Evolutionary conservation across 495 filamentous ascomycete species (phyloP), one percentile per base, ranked within the genome.

Genomic region (Trichoderma reesei): DNA sequence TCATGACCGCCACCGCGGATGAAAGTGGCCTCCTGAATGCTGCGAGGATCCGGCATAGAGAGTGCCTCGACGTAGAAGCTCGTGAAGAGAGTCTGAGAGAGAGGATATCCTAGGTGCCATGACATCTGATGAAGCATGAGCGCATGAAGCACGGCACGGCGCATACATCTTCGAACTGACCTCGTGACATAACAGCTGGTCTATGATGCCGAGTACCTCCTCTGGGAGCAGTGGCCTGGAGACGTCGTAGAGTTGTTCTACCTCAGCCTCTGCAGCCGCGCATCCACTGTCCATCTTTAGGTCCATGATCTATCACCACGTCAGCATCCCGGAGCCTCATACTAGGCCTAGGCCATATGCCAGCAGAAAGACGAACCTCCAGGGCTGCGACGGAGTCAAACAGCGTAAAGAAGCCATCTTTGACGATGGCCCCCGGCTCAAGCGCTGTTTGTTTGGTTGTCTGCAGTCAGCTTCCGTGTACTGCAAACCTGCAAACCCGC

Each of bases 201-300:
- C 94, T 79, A 99, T 96, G 67, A 99, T 88, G 33, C 94, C 92
- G 63, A 97, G 75, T 3, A 96, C 83, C 72, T 98, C 88, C 70
- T 88, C 84, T 6, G 92, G 88, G 56, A 84, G 75, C 38, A 97
- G 75, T 59, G 82, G 77, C 64, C 81, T 76, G 63, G 84, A 80
- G 63, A 90, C 83, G 73, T 98, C 90, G 78, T 96, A 98, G 66
- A 90, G 85, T 61, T 93, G 88, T 66, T 96, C 89, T 6, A 96
- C 80, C 39, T 85, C 86, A 68, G 96, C 90, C 48, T 85, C 90
- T 10, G 86, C 83, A 13, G 81, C 82, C 16, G 94, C 73, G 68
- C 86, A 89, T 38, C 94, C 94, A 71, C 90, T 96, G 71, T 98
- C 94, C 94, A 98, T 98, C 74, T 97, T 98, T 0, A 88, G 86